Evolutionary conservation across 2,329 filamentous ascomycete species (phyloP), one percentile per base, ranked within the genome.

Genomic region (Colletotrichum cordylinicola): DNA sequence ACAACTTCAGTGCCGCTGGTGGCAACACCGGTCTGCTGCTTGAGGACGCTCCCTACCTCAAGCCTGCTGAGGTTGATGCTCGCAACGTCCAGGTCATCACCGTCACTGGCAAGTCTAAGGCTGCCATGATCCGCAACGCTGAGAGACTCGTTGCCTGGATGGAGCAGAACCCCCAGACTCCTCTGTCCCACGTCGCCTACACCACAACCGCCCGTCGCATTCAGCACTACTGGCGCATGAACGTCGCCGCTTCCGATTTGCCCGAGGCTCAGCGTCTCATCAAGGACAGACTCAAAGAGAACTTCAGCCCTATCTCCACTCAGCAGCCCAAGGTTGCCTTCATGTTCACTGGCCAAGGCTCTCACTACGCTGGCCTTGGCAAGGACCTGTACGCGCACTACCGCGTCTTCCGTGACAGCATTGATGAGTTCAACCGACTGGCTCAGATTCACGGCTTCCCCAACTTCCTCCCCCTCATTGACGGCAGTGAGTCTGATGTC

Each of bases 1-100:
- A 95, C 85, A 94, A 94, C 84, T 94, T 94, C 81, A 91, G 90
- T 77, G 93, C 93, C 8, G 92, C 93, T 69, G 93, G 93, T 78
- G 93, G 93, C 39, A 95, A 95, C 83, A 94, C 93, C 2, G 91
- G 92, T 18, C 82, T 94, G 29, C 82, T 95, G 8, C 80, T 95
- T 3, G 91, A 94, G 80, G 93, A 94, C 77, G 90, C 86, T 0
- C 91, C 91, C 67, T 80, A 87, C 7, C 84, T 87, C 4, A 79
- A 81, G 10, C 82, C 84, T 3, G 91, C 92, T 13, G 79, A 78
- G 13, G 73, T 78, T 4, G 92, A 94, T 77, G 85, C 90, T 9
- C 89, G 93, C 24, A 84, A 83, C n/a, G 85, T 86, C 2, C 90
- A 94, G 67, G 81, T 92, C n/a, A 85, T 94, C 48, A 85, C 90